A percentile compares a stretch with the other conserved stretches of the same genome.
Evolutionary conservation across 495 filamentous ascomycete species (phyloP).

Genomic region (Aspergillus wentii): DNA sequence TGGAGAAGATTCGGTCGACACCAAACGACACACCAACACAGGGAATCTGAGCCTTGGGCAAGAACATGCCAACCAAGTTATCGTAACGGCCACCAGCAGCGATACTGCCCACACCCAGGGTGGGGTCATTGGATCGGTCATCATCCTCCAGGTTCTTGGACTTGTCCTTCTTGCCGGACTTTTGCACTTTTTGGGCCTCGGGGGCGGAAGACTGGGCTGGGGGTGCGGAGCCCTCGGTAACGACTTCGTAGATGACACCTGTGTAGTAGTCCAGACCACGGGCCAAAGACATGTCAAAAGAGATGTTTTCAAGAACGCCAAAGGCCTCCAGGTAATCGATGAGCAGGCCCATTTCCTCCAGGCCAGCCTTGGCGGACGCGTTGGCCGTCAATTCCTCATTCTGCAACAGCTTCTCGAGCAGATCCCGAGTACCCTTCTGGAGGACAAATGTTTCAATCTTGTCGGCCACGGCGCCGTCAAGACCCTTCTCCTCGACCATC

Average conservation of each 20-base stretch:
- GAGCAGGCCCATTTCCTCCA: constrained; percentile 76
- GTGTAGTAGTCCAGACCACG: constrained; percentile 94
- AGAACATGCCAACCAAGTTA: constrained; percentile 90
- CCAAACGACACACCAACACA: constrained; percentile 95
- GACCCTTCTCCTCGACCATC: constrained; percentile 89
- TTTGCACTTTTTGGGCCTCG: constrained; percentile 44
- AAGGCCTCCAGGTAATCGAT: constrained; percentile 80
- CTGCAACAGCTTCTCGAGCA: constrained; percentile 59
- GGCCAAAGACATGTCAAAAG: constrained; percentile 78
- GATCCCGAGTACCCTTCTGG: constrained; percentile 60
- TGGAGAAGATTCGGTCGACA: constrained; percentile 90
- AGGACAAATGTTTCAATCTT: constrained; percentile 79
- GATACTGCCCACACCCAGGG: constrained; percentile 77
- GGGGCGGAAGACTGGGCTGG: constrained; percentile 34
- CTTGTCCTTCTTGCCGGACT: constrained; percentile 55
- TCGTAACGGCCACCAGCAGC: constrained; percentile 92
- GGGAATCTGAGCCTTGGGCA: constrained; percentile 75
- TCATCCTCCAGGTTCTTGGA: constrained; percentile 56
- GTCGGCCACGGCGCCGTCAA: constrained; percentile 69
- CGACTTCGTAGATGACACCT: constrained; percentile 86
- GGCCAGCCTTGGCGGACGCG: constrained; percentile 65
- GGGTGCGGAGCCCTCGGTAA: constrained; percentile 79
- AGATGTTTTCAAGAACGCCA: constrained; percentile 62
- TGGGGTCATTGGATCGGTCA: constrained; percentile 77
- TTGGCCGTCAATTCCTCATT: constrained; percentile 64